phyloP scores from a whole-genome alignment of 1,284 basidiomycete genomes.

The Ustilago cynodontis region DNA sequence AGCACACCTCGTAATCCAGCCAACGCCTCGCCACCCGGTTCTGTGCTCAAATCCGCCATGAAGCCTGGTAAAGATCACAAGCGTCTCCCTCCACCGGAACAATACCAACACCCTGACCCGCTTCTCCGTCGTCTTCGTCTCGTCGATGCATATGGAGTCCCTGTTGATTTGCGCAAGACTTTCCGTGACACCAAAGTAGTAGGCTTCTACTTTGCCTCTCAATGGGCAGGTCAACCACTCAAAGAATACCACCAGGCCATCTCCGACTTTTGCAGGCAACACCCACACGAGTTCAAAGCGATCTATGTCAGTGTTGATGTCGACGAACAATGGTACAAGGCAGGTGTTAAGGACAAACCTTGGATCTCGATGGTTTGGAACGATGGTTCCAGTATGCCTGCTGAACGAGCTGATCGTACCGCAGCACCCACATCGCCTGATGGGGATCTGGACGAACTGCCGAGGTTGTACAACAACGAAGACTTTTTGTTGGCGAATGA shows the following conservation, averaged over 20 bases:
- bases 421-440: slow-evolving; percentile 15
- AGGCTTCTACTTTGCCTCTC: slow-evolving; percentile 70
- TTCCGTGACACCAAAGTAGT: slow-evolving; percentile 69
- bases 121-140: slow-evolving; percentile 69
- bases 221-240: slow-evolving; percentile 60
- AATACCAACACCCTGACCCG: slow-evolving; percentile 70
- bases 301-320: slow-evolving; percentile 70
- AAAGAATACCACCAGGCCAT: slow-evolving; percentile 65
- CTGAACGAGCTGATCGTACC: slow-evolving; percentile 39
- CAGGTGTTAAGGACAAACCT: slow-evolving; percentile 64
- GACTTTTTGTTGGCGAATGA: slow-evolving; percentile 70
- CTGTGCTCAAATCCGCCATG: slow-evolving; percentile 64
- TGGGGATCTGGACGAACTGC: slow-evolving; percentile 38
- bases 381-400: slow-evolving; percentile 68
- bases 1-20: slow-evolving; percentile 25
- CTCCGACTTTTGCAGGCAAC: slow-evolving; percentile 55
- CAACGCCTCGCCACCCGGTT: slow-evolving; percentile 26
- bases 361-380: slow-evolving; percentile 70
- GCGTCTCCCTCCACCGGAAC: slow-evolving; percentile 59
- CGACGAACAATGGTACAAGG: slow-evolving; percentile 66
- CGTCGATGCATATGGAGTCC: slow-evolving; percentile 61
- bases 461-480: slow-evolving; percentile 62
- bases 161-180: slow-evolving; percentile 60
- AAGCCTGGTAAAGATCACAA: slow-evolving; percentile 62
- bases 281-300: slow-evolving; percentile 68